These are phyloP conservation scores for Psilocybe cyanescens DNA, from an alignment of 768 basidiomycete species.

Conservation along the genomic window DNA sequence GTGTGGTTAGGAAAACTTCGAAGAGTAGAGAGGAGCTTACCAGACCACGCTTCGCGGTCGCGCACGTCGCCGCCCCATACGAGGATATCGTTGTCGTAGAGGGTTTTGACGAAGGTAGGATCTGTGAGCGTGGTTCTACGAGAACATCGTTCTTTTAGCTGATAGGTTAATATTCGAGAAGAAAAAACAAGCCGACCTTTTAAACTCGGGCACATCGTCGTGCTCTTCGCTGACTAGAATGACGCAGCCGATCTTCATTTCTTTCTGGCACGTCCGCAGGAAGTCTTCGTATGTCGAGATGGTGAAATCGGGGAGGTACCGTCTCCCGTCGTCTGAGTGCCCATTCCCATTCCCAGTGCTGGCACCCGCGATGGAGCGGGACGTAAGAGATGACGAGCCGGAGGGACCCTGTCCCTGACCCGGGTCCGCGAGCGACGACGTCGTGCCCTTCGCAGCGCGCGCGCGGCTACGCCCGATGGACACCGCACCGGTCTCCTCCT, in stretches of 20 bases:
- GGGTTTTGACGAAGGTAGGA: conserved; percentile 62
- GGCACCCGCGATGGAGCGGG: conserved; percentile 27
- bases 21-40: conserved; percentile 26
- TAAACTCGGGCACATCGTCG: conserved; percentile 87
- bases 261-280: conserved; percentile 68
- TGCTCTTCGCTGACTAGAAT: conserved; percentile 89
- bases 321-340: conserved; percentile 38
- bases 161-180: not conserved
- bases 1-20: conserved; percentile 3
- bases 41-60: conserved; percentile 80
- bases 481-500: conserved; percentile 84
- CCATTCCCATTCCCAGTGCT: conserved; percentile 23
- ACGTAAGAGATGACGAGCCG: conserved; percentile 40
- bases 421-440: conserved; percentile 40
- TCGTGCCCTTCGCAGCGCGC: conserved; percentile 33
- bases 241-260: conserved; percentile 76
- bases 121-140: conserved; percentile 77
- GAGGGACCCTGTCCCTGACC: conserved; percentile 32
- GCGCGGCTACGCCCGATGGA: conserved; percentile 44
- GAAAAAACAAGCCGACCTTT: conserved; percentile 52
- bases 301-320: conserved; percentile 79
- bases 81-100: conserved; percentile 76
- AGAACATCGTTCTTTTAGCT: not conserved
- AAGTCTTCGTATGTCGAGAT: conserved; percentile 83
- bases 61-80: conserved; percentile 95